These are phyloP conservation scores for Eimeria sp. DNA, from an alignment of 169 alveolate species.

Conservation along the genomic window DNA sequence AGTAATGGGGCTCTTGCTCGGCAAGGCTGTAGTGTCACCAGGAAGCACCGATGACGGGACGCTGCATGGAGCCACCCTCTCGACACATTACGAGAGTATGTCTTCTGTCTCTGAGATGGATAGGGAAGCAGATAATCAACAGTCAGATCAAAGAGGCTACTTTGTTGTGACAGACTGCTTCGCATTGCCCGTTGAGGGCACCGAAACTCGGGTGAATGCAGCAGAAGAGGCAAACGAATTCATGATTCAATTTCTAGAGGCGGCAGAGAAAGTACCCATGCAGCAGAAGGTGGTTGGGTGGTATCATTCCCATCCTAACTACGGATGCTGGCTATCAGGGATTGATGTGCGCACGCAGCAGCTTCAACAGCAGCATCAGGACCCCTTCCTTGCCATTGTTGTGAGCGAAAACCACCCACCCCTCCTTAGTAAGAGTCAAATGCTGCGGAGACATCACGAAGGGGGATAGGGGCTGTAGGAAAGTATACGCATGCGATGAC, in stretches of 20 bases:
- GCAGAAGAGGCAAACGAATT: slow-evolving; percentile 91
- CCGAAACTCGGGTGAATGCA: slow-evolving; percentile 95
- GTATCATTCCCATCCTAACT: slow-evolving; percentile 97
- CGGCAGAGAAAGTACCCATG: slow-evolving; percentile 36
- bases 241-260: slow-evolving; percentile 85
- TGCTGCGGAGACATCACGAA: background rate
- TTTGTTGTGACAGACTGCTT: slow-evolving; percentile 93
- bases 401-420: slow-evolving; percentile 29
- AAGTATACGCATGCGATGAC: too few species aligned
- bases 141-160: slow-evolving; percentile 78
- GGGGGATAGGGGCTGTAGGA: background rate
- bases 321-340: slow-evolving; percentile 95
- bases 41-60: background rate
- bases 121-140: background rate
- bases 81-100: background rate
- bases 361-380: slow-evolving; percentile 91
- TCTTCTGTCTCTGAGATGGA: background rate
- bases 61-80: background rate
- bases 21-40: slow-evolving; percentile 87
- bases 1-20: slow-evolving; percentile 97
- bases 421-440: too few species aligned
- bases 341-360: slow-evolving; percentile 91
- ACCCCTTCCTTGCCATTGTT: slow-evolving; percentile 95
- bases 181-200: slow-evolving; percentile 96
- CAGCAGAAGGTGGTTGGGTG: slow-evolving; percentile 93